These are phyloP conservation scores for Jacaranda copaia DNA, from an alignment of 257 asterid genomes.

Conservation along the genomic window DNA sequence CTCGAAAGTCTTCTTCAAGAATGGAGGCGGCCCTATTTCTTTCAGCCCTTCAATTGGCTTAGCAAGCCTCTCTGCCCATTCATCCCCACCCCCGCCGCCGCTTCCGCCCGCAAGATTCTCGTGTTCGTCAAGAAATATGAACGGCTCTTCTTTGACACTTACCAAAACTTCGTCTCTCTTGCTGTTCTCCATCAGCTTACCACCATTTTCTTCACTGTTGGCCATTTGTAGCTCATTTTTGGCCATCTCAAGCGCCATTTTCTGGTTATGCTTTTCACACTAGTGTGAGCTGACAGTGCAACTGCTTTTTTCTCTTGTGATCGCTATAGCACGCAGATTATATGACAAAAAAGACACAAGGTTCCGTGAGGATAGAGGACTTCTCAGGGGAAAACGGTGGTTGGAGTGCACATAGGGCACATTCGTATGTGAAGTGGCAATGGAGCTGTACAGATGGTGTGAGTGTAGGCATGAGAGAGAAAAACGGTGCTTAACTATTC, in stretches of 20 bases:
- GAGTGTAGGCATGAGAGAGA: conserved; percentile 38
- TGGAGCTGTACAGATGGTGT: conserved; percentile 35
- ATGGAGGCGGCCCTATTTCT: conserved; percentile 81
- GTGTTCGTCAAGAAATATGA: conserved; percentile 46
- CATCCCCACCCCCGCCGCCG: conserved; percentile 19
- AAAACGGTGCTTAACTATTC: conserved; percentile 29
- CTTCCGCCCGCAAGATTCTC: conserved; percentile 32
- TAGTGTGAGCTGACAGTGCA: not conserved
- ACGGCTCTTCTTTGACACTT: conserved; percentile 70
- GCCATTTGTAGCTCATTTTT: conserved; percentile 5
- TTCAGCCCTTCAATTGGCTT: conserved; percentile 64
- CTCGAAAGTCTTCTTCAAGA: conserved; percentile 85
- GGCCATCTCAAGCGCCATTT: conserved; percentile 28
- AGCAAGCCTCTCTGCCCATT: conserved; percentile 38
- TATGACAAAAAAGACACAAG: conserved; percentile 18
- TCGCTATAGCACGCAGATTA: not conserved
- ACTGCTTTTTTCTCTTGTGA: not conserved
- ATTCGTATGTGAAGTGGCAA: conserved; percentile 32
- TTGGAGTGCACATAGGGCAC: not conserved
- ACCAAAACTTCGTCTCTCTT: conserved; percentile 33
- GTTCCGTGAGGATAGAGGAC: conserved; percentile 29
- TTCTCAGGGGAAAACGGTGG: not conserved
- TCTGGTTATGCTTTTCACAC: not conserved
- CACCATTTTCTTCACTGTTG: not conserved
- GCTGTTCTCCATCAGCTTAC: conserved; percentile 1